Evolutionary conservation across 352 stramenopile genomes (phyloP).

Genomic region (Phytophthora boehmeriae): DNA sequence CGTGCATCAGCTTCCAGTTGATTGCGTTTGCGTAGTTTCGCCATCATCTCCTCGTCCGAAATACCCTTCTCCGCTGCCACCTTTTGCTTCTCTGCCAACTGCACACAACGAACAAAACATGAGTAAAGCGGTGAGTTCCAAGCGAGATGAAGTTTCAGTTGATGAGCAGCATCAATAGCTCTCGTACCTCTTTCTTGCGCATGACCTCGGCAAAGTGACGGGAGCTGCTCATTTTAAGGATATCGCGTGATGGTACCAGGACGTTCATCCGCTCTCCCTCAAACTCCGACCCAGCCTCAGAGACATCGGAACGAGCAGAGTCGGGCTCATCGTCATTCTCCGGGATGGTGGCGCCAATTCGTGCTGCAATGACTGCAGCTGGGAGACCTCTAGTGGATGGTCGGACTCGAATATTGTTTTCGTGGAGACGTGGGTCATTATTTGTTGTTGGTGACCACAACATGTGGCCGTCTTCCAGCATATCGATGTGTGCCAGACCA

Average conservation of each 20-base stretch:
- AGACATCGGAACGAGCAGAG: conserved; percentile 63
- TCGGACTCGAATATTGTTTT: conserved; percentile 82
- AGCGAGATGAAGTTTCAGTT: neutral
- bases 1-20: conserved; percentile 71
- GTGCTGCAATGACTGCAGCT: conserved; percentile 23
- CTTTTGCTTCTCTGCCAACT: conserved; percentile 80
- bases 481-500: conserved; percentile 35
- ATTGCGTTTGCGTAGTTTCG: conserved; percentile 77
- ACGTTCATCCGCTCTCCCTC: conserved; percentile 52
- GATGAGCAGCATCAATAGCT: neutral
- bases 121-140: conserved; percentile 3
- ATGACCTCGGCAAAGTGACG: conserved; percentile 81
- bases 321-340: conserved; percentile 46
- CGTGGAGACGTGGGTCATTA: conserved; percentile 72
- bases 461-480: conserved; percentile 56
- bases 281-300: conserved; percentile 25
- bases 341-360: conserved; percentile 31
- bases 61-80: conserved; percentile 80
- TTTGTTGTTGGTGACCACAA: conserved; percentile 74
- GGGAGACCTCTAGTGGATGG: conserved; percentile 25
- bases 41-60: conserved; percentile 84
- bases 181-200: conserved; percentile 78
- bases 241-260: conserved; percentile 74
- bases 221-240: conserved; percentile 89
- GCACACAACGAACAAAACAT: conserved; percentile 4